Conservation (phyloP, 345 rosid species). For the Turritis glabra region DNA sequence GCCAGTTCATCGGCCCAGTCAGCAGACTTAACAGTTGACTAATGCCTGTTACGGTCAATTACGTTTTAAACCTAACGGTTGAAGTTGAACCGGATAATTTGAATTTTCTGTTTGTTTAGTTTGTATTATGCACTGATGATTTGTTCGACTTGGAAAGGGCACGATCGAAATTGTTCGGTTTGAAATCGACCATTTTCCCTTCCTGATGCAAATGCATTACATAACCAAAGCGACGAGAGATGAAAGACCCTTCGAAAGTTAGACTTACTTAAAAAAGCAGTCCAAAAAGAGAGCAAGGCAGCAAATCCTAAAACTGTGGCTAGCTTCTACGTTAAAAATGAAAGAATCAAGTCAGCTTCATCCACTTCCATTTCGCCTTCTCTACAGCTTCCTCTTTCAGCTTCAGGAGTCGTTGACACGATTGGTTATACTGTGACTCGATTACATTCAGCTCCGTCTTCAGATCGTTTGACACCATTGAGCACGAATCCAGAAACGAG, state of each 20-base stretch:
- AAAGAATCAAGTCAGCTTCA: slow-evolving; percentile 16
- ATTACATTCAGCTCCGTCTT: slow-evolving; percentile 63
- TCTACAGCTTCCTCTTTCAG: slow-evolving; percentile 76
- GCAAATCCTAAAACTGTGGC: neutral
- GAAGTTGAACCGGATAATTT: no score
- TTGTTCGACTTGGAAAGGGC: no score
- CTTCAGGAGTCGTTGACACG: slow-evolving; percentile 58
- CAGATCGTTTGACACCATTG: slow-evolving; percentile 41
- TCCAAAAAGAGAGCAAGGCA: neutral
- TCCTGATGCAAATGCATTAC: neutral
- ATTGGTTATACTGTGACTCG: slow-evolving; percentile 61
- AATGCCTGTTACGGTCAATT: no score
- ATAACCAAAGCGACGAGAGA: neutral
- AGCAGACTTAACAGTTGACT: no score
- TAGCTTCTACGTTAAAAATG: neutral
- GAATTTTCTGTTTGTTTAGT: no score
- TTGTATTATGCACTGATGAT: no score
- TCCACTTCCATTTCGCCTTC: slow-evolving; percentile 62
- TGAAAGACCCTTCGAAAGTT: neutral
- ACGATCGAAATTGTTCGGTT: no score
- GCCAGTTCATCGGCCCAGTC: no score
- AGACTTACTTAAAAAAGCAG: neutral
- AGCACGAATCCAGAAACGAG: slow-evolving; percentile 13
- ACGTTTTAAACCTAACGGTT: no score
- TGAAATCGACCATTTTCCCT: no score